Percentiles rank a stretch among this genome's conserved stretches.
Evolutionary conservation across 805 yeast species (phyloP).

Genomic region (Zygoascus bituminiphila): DNA sequence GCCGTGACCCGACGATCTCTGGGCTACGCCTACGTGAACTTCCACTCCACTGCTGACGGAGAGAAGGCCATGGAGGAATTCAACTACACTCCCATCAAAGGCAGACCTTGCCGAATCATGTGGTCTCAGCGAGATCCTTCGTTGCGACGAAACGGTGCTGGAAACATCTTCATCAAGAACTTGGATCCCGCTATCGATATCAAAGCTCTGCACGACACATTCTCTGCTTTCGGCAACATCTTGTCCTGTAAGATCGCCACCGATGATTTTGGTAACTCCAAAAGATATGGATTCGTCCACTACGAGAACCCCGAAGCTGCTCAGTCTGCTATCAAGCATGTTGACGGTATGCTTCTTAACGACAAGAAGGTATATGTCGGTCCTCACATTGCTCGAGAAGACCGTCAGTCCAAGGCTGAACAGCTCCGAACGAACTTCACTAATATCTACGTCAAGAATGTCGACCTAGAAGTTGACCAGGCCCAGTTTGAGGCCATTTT

Average conservation of each 20-base stretch:
- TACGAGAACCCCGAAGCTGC: slow-evolving; percentile 92
- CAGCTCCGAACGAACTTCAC: slow-evolving; percentile 89
- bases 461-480: slow-evolving; percentile 49
- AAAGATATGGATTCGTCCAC: slow-evolving; percentile 97
- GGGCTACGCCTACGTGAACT: slow-evolving; percentile 98
- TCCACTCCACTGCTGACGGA: slow-evolving; percentile 81
- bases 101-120: slow-evolving; percentile 97
- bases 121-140: slow-evolving; percentile 99
- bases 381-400: slow-evolving; percentile 84
- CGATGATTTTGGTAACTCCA: slow-evolving; percentile 83
- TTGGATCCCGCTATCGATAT: slow-evolving; percentile 97
- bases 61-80: slow-evolving; percentile 90
- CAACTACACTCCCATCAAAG: slow-evolving; percentile 89
- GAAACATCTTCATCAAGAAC: slow-evolving; percentile 96
- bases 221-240: slow-evolving; percentile 92
- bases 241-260: slow-evolving; percentile 96
- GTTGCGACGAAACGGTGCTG: slow-evolving; percentile 87
- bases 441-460: slow-evolving; percentile 91
- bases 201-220: slow-evolving; percentile 97
- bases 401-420: slow-evolving; percentile 88
- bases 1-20: slow-evolving; percentile 93
- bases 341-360: slow-evolving; percentile 96
- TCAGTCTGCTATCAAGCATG: slow-evolving; percentile 88
- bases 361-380: slow-evolving; percentile 95
- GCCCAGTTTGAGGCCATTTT: slow-evolving; percentile 63